Conservation (phyloP, 1,284 basidiomycete genomes). For the Lignosus rhinocerotis region DNA sequence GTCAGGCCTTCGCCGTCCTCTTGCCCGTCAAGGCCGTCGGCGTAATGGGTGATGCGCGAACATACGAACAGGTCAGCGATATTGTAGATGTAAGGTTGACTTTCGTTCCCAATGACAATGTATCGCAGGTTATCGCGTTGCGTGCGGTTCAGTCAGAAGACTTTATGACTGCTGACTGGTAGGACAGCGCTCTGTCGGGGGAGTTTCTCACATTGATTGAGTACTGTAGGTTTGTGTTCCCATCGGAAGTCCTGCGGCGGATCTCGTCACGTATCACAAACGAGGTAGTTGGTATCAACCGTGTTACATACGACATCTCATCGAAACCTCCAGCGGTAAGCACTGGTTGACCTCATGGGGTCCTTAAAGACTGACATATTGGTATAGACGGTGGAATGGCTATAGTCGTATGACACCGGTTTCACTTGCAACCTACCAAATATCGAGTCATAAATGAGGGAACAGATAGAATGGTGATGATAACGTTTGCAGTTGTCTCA, state of each 20-base stretch:
- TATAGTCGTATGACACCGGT: slow-evolving; percentile 12
- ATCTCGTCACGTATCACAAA: slow-evolving; percentile 98
- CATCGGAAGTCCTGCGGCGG: slow-evolving; percentile 85
- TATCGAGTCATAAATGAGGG: not conserved
- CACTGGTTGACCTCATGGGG: not conserved
- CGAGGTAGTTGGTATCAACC: slow-evolving; percentile 92
- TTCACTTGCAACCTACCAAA: not conserved
- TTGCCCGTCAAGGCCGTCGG: slow-evolving; percentile 97
- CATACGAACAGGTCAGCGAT: slow-evolving; percentile 84
- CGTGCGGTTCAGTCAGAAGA: slow-evolving; percentile 93
- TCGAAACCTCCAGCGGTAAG: slow-evolving; percentile 93
- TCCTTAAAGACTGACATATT: not conserved
- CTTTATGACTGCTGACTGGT: slow-evolving; percentile 99
- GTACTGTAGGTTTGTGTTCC: slow-evolving; percentile 83
- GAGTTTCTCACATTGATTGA: not conserved
- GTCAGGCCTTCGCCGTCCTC: slow-evolving; percentile 96
- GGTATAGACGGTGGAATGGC: slow-evolving; percentile 32
- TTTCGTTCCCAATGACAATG: slow-evolving; percentile 22
- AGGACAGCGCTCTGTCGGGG: not conserved
- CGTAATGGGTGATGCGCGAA: slow-evolving; percentile 96
- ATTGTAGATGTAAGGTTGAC: not conserved
- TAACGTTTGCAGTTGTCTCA: too few species aligned
- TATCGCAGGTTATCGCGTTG: slow-evolving; percentile 75
- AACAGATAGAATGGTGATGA: too few species aligned
- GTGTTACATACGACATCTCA: slow-evolving; percentile 95